phyloP scores from a whole-genome alignment of 1,139 yeast genomes.

The Candida gigantensis region DNA sequence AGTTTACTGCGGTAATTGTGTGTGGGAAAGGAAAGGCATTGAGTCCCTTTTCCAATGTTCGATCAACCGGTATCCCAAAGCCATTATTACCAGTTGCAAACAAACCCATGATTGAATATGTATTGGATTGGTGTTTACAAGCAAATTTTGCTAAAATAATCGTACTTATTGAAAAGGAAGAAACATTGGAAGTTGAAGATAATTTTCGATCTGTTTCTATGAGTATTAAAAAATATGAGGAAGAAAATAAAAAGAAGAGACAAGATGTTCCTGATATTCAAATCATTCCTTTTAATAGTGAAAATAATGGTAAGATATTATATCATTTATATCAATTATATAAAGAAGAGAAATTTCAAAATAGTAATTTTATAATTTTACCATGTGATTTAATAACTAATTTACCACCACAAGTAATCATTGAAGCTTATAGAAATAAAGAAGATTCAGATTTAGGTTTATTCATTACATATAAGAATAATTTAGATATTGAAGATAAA shows the following conservation, averaged over 20 bases:
- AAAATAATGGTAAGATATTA: slow-evolving; percentile 66
- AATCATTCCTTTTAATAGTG: slow-evolving; percentile 47
- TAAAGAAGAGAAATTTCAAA: slow-evolving; percentile 20
- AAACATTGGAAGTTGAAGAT: slow-evolving; percentile 26
- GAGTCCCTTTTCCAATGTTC: slow-evolving; percentile 66
- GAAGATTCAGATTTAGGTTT: slow-evolving; percentile 67
- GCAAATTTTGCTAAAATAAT: slow-evolving; percentile 70
- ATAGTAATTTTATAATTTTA: slow-evolving; percentile 64
- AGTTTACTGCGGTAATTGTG: slow-evolving; percentile 84
- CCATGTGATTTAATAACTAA: slow-evolving; percentile 95
- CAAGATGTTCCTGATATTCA: slow-evolving; percentile 25
- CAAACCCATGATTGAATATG: slow-evolving; percentile 85
- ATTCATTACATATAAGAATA: slow-evolving; percentile 70
- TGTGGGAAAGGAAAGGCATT: slow-evolving; percentile 83
- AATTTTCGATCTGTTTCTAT: slow-evolving; percentile 19
- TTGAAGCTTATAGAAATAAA: slow-evolving; percentile 79
- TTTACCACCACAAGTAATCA: slow-evolving; percentile 83
- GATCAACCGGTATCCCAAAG: slow-evolving; percentile 68
- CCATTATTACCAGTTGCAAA: slow-evolving; percentile 90
- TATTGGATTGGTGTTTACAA: slow-evolving; percentile 88
- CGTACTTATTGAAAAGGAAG: slow-evolving; percentile 34
- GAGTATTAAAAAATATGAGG: slow-evolving; percentile 50
- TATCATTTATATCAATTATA: slow-evolving; percentile 36
- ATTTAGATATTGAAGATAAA: slow-evolving; percentile 74
- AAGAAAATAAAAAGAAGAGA: slow-evolving; percentile 14